Conservation (phyloP, 768 basidiomycete species). For the Russula sp. region DNA sequence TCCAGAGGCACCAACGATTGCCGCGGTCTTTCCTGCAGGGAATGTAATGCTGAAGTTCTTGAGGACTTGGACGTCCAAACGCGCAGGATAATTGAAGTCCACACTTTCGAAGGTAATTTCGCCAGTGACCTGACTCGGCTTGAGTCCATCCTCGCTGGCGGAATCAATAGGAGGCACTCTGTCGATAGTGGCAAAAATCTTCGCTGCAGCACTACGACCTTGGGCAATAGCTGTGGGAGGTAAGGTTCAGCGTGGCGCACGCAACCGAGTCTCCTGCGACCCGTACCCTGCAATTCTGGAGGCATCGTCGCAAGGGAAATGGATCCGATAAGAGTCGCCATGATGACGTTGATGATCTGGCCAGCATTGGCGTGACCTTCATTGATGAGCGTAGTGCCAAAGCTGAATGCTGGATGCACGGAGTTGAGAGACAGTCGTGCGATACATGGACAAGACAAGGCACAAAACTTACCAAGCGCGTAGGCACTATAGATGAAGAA, state of each 20-base stretch:
- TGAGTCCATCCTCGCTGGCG: slow-evolving; percentile 54
- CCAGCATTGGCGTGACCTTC: slow-evolving; percentile 53
- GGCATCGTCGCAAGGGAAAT: slow-evolving; percentile 78
- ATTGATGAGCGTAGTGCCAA: slow-evolving; percentile 78
- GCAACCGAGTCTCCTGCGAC: neutral
- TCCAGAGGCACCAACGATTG: slow-evolving; percentile 38
- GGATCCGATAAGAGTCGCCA: slow-evolving; percentile 77
- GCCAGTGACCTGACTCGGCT: slow-evolving; percentile 62
- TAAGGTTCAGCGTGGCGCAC: neutral
- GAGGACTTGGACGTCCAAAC: slow-evolving; percentile 70
- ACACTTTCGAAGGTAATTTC: slow-evolving; percentile 67
- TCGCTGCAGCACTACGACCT: slow-evolving; percentile 86
- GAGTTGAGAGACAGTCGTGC: neutral
- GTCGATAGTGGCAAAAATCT: slow-evolving; percentile 84
- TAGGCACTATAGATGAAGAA: slow-evolving; percentile 72
- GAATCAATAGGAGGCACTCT: slow-evolving; percentile 87
- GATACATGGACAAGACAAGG: neutral
- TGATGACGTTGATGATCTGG: slow-evolving; percentile 70
- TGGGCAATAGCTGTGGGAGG: slow-evolving; percentile 54
- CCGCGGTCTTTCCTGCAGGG: slow-evolving; percentile 40
- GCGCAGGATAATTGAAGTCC: slow-evolving; percentile 81
- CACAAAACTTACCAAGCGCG: slow-evolving; percentile 44
- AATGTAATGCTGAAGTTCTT: slow-evolving; percentile 64
- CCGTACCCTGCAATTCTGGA: slow-evolving; percentile 72
- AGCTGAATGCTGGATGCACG: slow-evolving; percentile 60